phyloP scores from a whole-genome alignment of 2,329 filamentous ascomycete genomes.

The Fusarium dimerum region DNA sequence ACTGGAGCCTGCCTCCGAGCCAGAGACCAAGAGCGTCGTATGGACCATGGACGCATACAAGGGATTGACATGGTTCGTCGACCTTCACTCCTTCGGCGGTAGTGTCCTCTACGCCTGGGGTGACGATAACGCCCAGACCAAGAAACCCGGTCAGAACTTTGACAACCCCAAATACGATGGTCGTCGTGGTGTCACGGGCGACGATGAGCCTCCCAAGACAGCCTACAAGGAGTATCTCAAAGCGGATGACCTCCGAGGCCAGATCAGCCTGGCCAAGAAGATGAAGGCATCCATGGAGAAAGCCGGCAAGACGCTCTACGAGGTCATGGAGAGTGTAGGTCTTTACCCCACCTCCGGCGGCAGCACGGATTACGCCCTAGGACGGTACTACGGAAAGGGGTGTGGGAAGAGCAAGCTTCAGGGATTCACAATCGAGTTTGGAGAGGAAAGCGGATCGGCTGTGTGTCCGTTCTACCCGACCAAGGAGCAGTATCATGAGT shows the following conservation, averaged over 20 bases:
- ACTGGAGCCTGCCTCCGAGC: conserved; percentile 52
- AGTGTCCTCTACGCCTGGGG: conserved; percentile 59
- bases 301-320: conserved; percentile 40
- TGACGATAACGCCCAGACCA: conserved; percentile 53
- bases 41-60: conserved; percentile 52
- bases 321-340: conserved; percentile 39
- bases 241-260: conserved; percentile 35
- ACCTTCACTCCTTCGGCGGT: conserved; percentile 57
- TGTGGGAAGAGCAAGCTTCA: conserved; percentile 41
- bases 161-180: conserved; percentile 53
- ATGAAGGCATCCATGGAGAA: conserved; percentile 43
- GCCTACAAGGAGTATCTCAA: conserved; percentile 49
- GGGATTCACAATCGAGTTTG: conserved; percentile 50
- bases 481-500: conserved; percentile 42
- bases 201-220: conserved; percentile 32
- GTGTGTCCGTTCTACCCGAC: conserved; percentile 49
- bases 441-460: conserved; percentile 23
- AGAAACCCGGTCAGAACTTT: conserved; percentile 50
- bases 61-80: conserved; percentile 57
- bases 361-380: conserved; percentile 49
- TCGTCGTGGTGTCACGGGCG: conserved; percentile 47
- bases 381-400: conserved; percentile 40
- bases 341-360: conserved; percentile 49
- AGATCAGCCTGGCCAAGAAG: conserved; percentile 33
- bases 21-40: conserved; percentile 56